Percentiles rank a stretch among this genome's conserved stretches.
Evolutionary conservation across 2,329 filamentous ascomycete genomes (phyloP).

Genomic region (Colletotrichum incanum): DNA sequence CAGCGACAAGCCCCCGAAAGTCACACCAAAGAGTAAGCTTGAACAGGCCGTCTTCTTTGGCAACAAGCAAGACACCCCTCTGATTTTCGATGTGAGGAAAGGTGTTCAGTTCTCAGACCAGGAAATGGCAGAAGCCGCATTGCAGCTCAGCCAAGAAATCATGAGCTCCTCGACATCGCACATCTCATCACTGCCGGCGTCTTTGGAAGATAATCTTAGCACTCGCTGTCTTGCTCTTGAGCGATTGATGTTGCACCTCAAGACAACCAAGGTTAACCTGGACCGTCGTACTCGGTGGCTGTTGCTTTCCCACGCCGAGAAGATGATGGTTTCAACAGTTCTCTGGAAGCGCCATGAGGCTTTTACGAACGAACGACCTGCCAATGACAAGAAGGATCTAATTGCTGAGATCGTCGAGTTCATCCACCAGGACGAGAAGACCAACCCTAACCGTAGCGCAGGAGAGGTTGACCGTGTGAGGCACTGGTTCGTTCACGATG

Average conservation of each 20-base stretch:
- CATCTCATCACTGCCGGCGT: constrained; percentile 80
- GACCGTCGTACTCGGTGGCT: constrained; percentile 81
- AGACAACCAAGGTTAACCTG: constrained; percentile 75
- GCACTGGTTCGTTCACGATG: constrained; percentile 88
- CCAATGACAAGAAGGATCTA: constrained; percentile 77
- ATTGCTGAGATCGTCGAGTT: constrained; percentile 82
- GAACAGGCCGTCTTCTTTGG: constrained; percentile 97
- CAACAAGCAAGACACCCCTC: constrained; percentile 83
- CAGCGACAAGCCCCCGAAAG: constrained; percentile 70
- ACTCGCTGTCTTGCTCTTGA: constrained; percentile 81
- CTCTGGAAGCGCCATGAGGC: constrained; percentile 88
- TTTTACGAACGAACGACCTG: constrained; percentile 72
- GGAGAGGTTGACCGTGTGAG: constrained; percentile 85
- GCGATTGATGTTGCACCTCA: constrained; percentile 81
- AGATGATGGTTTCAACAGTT: constrained; percentile 83
- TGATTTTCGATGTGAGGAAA: constrained; percentile 83
- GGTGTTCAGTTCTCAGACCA: constrained; percentile 77
- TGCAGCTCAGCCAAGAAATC: constrained; percentile 86
- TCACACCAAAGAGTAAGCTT: constrained; percentile 90
- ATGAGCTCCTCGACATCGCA: constrained; percentile 83
- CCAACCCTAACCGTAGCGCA: constrained; percentile 72
- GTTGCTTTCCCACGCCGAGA: constrained; percentile 91
- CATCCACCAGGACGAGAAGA: constrained; percentile 84
- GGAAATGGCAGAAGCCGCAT: constrained; percentile 83
- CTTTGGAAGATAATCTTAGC: constrained; percentile 85